Evolutionary conservation across 148 eudicot species (phyloP).

Genomic region (Limonium bicolor): DNA sequence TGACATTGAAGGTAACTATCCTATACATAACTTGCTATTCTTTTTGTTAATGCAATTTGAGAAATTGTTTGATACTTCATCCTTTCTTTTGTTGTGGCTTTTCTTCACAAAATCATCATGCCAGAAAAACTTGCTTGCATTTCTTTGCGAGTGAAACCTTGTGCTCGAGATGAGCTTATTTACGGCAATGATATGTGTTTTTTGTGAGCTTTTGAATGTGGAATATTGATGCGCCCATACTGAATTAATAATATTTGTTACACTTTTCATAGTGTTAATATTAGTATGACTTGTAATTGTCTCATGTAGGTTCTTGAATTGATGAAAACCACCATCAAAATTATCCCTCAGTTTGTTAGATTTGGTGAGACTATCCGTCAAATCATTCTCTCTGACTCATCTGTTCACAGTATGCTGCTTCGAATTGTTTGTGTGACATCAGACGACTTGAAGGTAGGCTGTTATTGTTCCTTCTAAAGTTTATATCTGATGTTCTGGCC

Average conservation of each 20-base stretch:
- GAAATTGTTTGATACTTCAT: no score
- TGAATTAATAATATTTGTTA: no score
- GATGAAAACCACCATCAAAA: conserved; percentile 39
- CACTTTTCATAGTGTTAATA: not conserved
- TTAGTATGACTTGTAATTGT: conserved; percentile 1
- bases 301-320: conserved; percentile 56
- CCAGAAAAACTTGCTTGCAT: not conserved
- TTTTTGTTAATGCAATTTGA: no score
- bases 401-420: conserved; percentile 60
- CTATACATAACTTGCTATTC: not conserved
- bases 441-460: conserved; percentile 56
- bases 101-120: no score
- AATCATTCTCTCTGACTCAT: conserved; percentile 60
- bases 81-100: no score
- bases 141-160: not conserved
- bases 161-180: not conserved
- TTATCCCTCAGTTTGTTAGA: conserved; percentile 29
- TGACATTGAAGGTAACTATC: conserved; percentile 79
- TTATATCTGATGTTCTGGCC: not conserved
- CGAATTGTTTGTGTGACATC: conserved; percentile 76
- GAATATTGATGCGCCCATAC: no score
- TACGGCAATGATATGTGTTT: not conserved
- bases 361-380: conserved; percentile 47
- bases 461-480: conserved; percentile 1
- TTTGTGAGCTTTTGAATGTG: no score